A percentile compares a stretch with the other conserved stretches of the same genome.
phyloP scores from a whole-genome alignment of 139 green algal genomes.

The Chlorella vulgaris region DNA sequence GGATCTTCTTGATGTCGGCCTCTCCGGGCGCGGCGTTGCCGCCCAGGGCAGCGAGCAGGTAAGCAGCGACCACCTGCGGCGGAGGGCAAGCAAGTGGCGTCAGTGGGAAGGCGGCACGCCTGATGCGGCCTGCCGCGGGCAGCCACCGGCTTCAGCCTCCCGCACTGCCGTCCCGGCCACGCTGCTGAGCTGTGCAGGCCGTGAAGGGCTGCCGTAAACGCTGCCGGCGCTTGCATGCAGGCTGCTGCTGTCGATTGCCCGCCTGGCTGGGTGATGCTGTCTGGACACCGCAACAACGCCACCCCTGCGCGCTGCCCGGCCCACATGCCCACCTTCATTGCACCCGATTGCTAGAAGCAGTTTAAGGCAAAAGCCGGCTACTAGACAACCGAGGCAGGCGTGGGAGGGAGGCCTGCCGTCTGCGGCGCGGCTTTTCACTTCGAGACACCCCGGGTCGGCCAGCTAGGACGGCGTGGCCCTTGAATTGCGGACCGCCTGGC shows the following conservation, averaged over 20 bases:
- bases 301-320: not conserved
- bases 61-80: constrained; percentile 52
- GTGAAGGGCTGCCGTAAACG: too few species aligned
- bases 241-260: not conserved
- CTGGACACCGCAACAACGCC: too few species aligned
- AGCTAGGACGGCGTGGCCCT: too few species aligned
- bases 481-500: too few species aligned
- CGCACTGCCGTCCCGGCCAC: too few species aligned
- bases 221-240: not conserved
- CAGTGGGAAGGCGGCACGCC: not conserved
- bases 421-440: not conserved
- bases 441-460: too few species aligned
- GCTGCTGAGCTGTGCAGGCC: too few species aligned
- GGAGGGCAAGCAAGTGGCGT: not conserved
- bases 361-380: constrained; percentile 19
- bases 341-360: constrained; percentile 20
- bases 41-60: constrained; percentile 70
- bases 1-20: constrained; percentile 74
- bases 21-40: constrained; percentile 66
- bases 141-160: not conserved
- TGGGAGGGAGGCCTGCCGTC: not conserved
- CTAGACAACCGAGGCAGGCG: constrained; percentile 6
- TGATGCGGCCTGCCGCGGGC: not conserved
- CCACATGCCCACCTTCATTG: not conserved
- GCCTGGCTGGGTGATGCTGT: too few species aligned